These are phyloP conservation scores for Penicillium sp. DNA, from an alignment of 2,329 filamentous ascomycete species.

Conservation along the genomic window DNA sequence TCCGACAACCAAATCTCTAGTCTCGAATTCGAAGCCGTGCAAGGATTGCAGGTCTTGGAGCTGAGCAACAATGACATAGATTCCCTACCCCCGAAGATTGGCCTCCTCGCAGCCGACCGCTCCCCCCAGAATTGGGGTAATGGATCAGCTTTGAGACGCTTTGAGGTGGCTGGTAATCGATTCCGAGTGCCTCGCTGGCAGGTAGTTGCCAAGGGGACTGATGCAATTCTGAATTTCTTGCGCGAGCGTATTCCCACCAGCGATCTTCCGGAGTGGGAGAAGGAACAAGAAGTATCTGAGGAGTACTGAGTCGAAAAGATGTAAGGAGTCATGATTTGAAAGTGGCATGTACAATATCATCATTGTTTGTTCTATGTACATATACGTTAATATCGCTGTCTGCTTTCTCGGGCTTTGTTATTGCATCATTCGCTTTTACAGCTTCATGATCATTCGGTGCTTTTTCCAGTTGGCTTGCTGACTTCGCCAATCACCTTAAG, in stretches of 20 bases:
- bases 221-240: constrained; percentile 76
- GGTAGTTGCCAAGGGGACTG: constrained; percentile 80
- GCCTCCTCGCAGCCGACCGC: constrained; percentile 63
- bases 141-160: constrained; percentile 55
- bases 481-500: constrained; percentile 44
- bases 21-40: constrained; percentile 68
- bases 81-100: constrained; percentile 74
- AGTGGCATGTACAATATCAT: constrained; percentile 15
- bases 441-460: constrained; percentile 9
- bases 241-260: constrained; percentile 66
- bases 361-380: constrained; percentile 18
- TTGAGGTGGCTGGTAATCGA: constrained; percentile 79
- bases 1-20: constrained; percentile 75
- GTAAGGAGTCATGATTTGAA: background rate
- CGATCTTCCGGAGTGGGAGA: constrained; percentile 40
- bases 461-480: constrained; percentile 29
- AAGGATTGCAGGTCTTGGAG: constrained; percentile 71
- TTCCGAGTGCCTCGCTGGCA: constrained; percentile 85
- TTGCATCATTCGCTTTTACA: constrained; percentile 5
- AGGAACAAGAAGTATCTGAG: constrained; percentile 20
- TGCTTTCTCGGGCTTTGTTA: constrained; percentile 9
- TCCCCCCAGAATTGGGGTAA: constrained; percentile 35
- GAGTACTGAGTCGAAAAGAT: constrained; percentile 6
- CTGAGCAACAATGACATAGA: constrained; percentile 81
- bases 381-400: constrained; percentile 12